These are phyloP conservation scores for Fraxinus greggii DNA, from an alignment of 305 asterid genomes.

Conservation along the genomic window DNA sequence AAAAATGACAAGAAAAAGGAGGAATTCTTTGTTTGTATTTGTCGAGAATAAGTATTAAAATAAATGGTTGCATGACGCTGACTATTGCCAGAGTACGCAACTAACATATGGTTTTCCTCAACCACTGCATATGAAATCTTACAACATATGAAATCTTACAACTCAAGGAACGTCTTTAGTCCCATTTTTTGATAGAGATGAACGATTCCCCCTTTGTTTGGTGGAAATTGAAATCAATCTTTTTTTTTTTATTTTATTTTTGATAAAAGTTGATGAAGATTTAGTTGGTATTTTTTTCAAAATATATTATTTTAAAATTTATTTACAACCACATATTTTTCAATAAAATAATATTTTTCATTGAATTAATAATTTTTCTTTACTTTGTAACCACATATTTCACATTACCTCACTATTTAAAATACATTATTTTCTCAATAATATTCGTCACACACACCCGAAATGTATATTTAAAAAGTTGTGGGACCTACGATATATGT, in stretches of 20 bases:
- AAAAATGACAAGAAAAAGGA: conserved; percentile 32
- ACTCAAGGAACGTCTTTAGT: conserved; percentile 29
- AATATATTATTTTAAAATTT: too few species aligned
- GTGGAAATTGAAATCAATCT: background rate
- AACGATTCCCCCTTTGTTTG: background rate
- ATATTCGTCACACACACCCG: too few species aligned
- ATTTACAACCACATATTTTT: too few species aligned
- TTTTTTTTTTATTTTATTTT: too few species aligned
- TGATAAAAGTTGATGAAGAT: too few species aligned
- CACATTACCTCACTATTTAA: too few species aligned
- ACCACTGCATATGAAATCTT: conserved; percentile 29
- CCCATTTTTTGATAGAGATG: background rate
- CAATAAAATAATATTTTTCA: too few species aligned
- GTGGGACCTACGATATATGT: background rate
- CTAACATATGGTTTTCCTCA: conserved; percentile 15
- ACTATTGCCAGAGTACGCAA: conserved; percentile 28
- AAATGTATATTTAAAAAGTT: background rate
- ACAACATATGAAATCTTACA: conserved; percentile 32
- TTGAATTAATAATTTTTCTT: too few species aligned
- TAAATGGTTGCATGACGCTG: conserved; percentile 33
- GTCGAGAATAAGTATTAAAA: conserved; percentile 24
- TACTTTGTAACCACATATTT: too few species aligned
- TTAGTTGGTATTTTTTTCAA: too few species aligned
- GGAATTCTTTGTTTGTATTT: conserved; percentile 32
- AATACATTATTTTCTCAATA: too few species aligned